Percentiles rank a stretch among this genome's conserved stretches.
Evolutionary conservation across 169 alveolate species (phyloP).

Genomic region (Cryptosporidium andersoni): DNA sequence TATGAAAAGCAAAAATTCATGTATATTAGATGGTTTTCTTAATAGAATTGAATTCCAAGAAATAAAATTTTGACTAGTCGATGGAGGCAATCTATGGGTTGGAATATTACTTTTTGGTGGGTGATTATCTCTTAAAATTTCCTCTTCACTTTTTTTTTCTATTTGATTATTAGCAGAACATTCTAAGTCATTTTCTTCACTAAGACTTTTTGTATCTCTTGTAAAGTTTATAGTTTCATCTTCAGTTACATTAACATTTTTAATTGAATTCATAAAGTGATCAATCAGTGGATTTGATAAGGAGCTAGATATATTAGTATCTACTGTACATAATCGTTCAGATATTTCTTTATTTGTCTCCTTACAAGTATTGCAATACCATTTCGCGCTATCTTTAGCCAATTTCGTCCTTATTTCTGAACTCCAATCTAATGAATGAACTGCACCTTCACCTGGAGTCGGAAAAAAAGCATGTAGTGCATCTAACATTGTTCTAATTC

Average conservation of each 20-base stretch:
- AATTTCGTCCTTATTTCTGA: constrained; percentile 46
- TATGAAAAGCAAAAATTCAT: constrained; percentile 20
- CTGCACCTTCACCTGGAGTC: constrained; percentile 77
- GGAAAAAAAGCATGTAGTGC: constrained; percentile 90
- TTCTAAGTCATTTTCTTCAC: not conserved
- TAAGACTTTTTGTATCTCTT: not conserved
- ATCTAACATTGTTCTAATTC: constrained; percentile 86
- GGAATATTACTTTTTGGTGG: not conserved
- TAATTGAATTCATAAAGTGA: not conserved
- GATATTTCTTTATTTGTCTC: constrained; percentile 35
- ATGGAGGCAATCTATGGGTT: constrained; percentile 41
- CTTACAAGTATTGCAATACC: constrained; percentile 54
- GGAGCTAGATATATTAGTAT: too few species aligned
- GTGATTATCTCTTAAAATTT: not conserved
- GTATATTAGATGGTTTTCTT: constrained; percentile 33
- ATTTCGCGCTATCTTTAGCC: constrained; percentile 70
- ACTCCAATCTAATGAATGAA: constrained; percentile 72
- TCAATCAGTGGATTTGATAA: too few species aligned
- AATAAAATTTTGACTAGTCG: constrained; percentile 31
- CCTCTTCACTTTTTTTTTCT: not conserved
- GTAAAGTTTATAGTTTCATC: not conserved
- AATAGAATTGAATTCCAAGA: constrained; percentile 43
- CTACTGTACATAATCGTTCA: constrained; percentile 25
- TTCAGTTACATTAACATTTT: not conserved
- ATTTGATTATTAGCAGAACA: not conserved